Percentiles rank a stretch among this genome's conserved stretches.
Conservation (phyloP, 1,284 basidiomycete genomes). For the Fomitopsis betulina region DNA sequence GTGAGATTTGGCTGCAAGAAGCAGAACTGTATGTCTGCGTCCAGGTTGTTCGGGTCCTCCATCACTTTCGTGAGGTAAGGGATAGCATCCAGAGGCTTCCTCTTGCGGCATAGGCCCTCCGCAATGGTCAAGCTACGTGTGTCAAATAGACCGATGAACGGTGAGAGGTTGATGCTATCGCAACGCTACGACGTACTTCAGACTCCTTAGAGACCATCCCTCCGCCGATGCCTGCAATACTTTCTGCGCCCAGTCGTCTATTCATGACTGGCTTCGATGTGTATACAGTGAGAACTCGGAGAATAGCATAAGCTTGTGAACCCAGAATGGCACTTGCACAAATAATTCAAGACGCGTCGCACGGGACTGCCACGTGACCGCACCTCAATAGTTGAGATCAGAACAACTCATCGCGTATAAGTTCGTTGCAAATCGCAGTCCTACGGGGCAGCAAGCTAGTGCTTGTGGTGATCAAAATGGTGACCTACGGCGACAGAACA, state of each 20-base stretch:
- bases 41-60: conserved; percentile 26
- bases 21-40: conserved; percentile 24
- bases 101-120: conserved; percentile 23
- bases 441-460: no score
- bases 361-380: not conserved
- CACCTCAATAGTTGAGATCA: not conserved
- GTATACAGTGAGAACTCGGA: not conserved
- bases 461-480: no score
- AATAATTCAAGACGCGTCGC: not conserved
- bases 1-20: conserved; percentile 22
- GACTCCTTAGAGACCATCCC: conserved; percentile 23
- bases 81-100: conserved; percentile 21
- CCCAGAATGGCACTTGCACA: no score
- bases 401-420: no score
- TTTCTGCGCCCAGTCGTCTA: conserved; percentile 19
- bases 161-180: not conserved
- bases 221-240: conserved; percentile 18
- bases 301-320: not conserved
- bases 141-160: not conserved
- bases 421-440: no score
- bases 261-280: conserved; percentile 13
- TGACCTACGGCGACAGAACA: no score
- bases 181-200: conserved; percentile 14
- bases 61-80: conserved; percentile 25
- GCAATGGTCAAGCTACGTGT: conserved; percentile 18